These are phyloP conservation scores for Linnemannia elongata DNA, from an alignment of 192 early-diverging fungal genomes.

Conservation along the genomic window DNA sequence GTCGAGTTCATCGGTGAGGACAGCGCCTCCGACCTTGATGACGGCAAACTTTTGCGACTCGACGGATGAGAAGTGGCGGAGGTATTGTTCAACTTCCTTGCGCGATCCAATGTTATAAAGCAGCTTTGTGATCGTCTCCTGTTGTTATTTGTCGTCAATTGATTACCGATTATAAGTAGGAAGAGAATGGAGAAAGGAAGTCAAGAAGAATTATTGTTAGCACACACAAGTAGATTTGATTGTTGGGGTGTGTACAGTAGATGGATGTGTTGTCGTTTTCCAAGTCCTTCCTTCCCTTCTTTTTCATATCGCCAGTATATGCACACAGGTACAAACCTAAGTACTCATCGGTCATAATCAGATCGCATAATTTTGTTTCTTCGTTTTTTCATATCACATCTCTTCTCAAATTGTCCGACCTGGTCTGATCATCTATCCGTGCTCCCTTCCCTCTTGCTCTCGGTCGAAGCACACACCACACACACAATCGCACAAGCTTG, in stretches of 20 bases:
- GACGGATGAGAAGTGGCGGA: constrained; percentile 96
- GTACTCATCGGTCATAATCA: constrained; percentile 1
- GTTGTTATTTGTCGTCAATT: neutral
- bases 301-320: too few relatives aligned
- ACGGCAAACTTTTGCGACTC: constrained; percentile 99
- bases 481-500: neutral
- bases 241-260: neutral
- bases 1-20: constrained; percentile 96
- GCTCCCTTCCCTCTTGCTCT: neutral
- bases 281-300: too few relatives aligned
- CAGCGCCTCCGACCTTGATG: constrained; percentile 97
- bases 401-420: constrained; percentile 1
- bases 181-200: neutral
- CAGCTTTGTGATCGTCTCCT: constrained; percentile 89
- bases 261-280: too few relatives aligned
- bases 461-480: neutral
- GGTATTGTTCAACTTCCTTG: constrained; percentile 99
- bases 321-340: too few relatives aligned
- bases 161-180: neutral
- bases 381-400: neutral
- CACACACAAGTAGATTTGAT: neutral
- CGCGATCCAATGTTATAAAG: constrained; percentile 99
- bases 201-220: neutral
- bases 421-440: neutral
- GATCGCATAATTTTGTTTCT: constrained; percentile 4